Evolutionary conservation across 805 yeast species (phyloP), one percentile per base, ranked within the genome.

Genomic region (Monosporozyma siamensis): DNA sequence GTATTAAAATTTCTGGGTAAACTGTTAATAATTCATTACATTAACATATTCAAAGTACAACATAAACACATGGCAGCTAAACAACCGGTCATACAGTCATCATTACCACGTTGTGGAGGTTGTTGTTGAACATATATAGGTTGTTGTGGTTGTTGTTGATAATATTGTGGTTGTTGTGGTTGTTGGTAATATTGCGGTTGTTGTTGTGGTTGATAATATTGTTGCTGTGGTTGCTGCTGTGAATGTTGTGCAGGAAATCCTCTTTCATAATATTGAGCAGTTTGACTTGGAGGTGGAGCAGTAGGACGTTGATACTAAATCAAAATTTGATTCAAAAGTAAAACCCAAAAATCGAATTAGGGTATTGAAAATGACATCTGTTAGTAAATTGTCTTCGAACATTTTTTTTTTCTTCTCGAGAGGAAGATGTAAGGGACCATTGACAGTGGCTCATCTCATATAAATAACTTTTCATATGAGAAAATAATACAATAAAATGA

Each of bases 61-160:
- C 77, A 73, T 43, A 72, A 44, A 67, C 78, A 73, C 54, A 72
- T 42, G 27, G 72, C 76, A 18, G 71, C 75, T 37, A 73, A 54
- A 59, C 76, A 72, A 12, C 70, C 78, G 50, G 67, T 58, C 45
- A 70, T 58, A 56, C 78, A 74, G 44, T 61, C 70, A 11, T 54
- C 53, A 44, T 61, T 61, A 38, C 58, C 60, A 18, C 51, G 49
- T 12, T 48, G 44, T 25, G 53, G 64, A 4, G 66, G 68, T 40
- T 55, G 68, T 50, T 70, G 76, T 48, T 72, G 77, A 18, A 70
- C 73, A 41, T 71, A 71, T 4, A 70, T 64, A 0, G 75, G 75
- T 48, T 70, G 75, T 41, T 59, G 74, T 39, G 62, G 66, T 46
- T 68, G 75, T 66, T 55, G 42, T 66, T 69, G 53, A 67, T 62